Conservation (phyloP, 257 asterid species). For the Nicotiana undulata region DNA sequence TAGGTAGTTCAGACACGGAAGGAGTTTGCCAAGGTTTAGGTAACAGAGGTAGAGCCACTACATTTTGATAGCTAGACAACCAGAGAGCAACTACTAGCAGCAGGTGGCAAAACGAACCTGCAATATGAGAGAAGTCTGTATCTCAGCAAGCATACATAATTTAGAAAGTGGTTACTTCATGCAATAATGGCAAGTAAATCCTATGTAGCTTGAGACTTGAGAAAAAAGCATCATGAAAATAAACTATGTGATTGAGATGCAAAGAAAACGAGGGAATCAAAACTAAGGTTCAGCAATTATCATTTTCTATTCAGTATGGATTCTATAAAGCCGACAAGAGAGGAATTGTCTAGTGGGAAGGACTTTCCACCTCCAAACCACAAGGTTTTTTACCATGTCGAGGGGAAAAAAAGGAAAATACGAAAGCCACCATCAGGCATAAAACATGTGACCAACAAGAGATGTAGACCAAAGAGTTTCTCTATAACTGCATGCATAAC, state of each 20-base stretch:
- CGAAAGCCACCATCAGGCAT: neutral
- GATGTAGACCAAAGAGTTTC: neutral
- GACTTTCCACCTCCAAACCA: neutral
- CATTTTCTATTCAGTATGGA: neutral
- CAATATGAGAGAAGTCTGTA: conserved; percentile 11
- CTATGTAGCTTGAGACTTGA: neutral
- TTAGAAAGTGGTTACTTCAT: neutral
- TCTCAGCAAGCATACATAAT: conserved; percentile 4
- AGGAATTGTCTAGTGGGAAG: neutral
- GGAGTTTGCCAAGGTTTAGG: conserved; percentile 30
- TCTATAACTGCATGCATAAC: neutral
- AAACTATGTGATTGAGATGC: neutral
- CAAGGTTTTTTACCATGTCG: neutral
- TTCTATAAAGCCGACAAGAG: neutral
- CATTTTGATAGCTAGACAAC: conserved; percentile 53
- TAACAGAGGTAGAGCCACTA: conserved; percentile 32
- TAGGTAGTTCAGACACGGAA: conserved; percentile 46
- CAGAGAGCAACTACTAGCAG: conserved; percentile 55
- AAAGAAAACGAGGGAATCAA: neutral
- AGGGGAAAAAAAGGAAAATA: neutral
- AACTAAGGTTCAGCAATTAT: neutral
- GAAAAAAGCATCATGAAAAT: neutral
- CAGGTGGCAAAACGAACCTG: conserved; percentile 64
- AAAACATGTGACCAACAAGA: neutral
- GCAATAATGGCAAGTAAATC: neutral